Percentiles rank a stretch among this genome's conserved stretches.
Evolutionary conservation across 352 stramenopile species (phyloP).

Genomic region (Elongisporangium undulatum): DNA sequence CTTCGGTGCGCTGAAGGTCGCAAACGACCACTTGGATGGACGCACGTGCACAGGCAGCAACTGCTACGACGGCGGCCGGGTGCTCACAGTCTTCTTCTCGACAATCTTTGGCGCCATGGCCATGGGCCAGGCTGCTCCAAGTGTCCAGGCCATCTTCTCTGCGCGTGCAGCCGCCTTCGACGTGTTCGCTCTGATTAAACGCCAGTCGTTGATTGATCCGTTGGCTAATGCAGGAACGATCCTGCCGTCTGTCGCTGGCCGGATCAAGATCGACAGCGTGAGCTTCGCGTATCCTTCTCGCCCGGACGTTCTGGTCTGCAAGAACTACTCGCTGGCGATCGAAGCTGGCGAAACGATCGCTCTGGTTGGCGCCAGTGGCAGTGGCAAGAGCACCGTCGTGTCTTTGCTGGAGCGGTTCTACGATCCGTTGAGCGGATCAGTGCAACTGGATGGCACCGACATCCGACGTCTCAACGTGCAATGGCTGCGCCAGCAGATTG

Average conservation of each 20-base stretch:
- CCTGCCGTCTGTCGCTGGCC: constrained; percentile 32
- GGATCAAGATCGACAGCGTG: constrained; percentile 80
- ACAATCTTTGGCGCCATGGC: constrained; percentile 36
- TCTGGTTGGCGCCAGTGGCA: constrained; percentile 45
- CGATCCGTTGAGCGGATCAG: constrained; percentile 27
- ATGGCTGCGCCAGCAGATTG: constrained; percentile 64
- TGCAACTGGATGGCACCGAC: constrained; percentile 49
- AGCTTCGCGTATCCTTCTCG: constrained; percentile 46
- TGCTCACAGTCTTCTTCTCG: constrained; percentile 47
- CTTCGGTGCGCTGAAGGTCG: constrained; percentile 27
- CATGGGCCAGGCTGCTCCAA: constrained; percentile 29
- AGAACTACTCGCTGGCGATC: constrained; percentile 33
- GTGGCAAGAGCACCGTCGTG: constrained; percentile 57
- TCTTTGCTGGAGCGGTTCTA: constrained; percentile 58
- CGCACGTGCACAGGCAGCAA: constrained; percentile 12
- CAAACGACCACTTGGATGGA: constrained; percentile 18
- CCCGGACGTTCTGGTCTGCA: constrained; percentile 29
- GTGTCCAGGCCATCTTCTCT: constrained; percentile 27
- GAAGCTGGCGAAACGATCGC: constrained; percentile 41
- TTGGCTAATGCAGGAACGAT: constrained; percentile 14
- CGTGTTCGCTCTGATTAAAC: constrained; percentile 55
- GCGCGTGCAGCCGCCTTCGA: constrained; percentile 28
- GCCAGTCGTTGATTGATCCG: constrained; percentile 38
- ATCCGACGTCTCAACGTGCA: constrained; percentile 61
- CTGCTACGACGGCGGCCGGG: constrained; percentile 36